phyloP scores from a whole-genome alignment of 2,329 filamentous ascomycete genomes.

The Fusarium gaditjirri region DNA sequence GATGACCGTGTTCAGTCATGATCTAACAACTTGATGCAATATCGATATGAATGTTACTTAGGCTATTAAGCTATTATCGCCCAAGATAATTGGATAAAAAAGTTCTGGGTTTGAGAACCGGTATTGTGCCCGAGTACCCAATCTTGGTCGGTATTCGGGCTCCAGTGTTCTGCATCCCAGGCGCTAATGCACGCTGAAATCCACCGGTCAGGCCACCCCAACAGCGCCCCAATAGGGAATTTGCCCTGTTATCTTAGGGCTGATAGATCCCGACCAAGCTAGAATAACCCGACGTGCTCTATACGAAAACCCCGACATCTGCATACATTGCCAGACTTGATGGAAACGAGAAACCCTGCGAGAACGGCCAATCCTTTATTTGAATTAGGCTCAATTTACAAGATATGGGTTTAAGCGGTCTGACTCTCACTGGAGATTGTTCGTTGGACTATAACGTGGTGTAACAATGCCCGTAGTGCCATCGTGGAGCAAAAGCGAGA shows the following conservation, averaged over 20 bases:
- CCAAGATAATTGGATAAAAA: background rate
- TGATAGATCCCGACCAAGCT: background rate
- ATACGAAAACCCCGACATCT: background rate
- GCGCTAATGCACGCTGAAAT: background rate
- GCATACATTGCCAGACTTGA: background rate
- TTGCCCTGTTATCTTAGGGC: background rate
- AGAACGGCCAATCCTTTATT: fast-evolving
- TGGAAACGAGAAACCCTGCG: background rate
- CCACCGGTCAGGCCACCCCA: background rate
- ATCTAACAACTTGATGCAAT: fast-evolving
- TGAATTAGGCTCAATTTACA: fast-evolving
- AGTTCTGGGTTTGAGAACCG: fast-evolving
- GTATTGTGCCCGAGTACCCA: fast-evolving
- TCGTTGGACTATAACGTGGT: background rate
- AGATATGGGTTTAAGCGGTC: background rate
- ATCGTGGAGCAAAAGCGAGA: background rate
- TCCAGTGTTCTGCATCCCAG: background rate
- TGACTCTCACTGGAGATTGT: background rate
- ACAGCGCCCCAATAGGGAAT: background rate
- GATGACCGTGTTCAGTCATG: fast-evolving
- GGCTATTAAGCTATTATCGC: background rate
- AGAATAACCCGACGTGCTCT: background rate
- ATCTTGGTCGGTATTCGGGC: background rate
- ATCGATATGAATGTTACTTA: fast-evolving
- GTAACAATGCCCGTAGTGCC: background rate